phyloP scores from a whole-genome alignment of 1,284 basidiomycete genomes.

The Trichosporon sp. region DNA sequence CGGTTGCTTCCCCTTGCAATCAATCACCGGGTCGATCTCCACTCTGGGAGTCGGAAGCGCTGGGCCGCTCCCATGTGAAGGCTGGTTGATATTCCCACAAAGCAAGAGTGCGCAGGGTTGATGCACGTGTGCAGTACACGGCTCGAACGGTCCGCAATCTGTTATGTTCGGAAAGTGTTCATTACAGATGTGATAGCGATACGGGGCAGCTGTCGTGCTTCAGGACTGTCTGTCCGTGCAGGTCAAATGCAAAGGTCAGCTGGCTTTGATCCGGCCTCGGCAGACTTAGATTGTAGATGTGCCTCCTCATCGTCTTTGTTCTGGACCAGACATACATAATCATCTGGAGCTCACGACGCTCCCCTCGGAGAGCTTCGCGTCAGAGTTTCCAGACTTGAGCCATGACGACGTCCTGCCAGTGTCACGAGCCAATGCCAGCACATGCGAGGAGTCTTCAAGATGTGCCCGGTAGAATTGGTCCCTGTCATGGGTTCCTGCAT shows the following conservation, averaged over 20 bases:
- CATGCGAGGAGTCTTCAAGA: background rate
- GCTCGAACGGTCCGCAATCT: background rate
- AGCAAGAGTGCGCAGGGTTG: background rate
- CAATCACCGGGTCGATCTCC: background rate
- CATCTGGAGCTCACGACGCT: background rate
- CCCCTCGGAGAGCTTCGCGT: background rate
- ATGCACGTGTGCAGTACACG: background rate
- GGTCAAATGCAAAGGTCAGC: no score
- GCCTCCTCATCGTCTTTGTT: background rate
- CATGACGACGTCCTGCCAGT: background rate
- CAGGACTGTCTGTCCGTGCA: no score
- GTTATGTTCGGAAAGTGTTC: background rate
- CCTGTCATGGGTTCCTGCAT: no score
- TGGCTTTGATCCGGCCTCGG: no score
- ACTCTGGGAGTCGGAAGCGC: background rate
- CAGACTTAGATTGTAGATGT: no score
- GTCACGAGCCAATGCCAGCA: background rate
- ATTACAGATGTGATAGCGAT: no score
- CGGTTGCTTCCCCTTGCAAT: background rate
- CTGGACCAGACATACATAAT: background rate
- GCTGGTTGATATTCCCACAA: background rate
- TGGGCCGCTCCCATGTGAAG: background rate
- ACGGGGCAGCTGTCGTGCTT: no score
- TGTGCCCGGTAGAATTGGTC: background rate
- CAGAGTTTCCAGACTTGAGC: background rate